Conservation (phyloP, 805 yeast species). For the Helenozyma rhizophorensis region DNA sequence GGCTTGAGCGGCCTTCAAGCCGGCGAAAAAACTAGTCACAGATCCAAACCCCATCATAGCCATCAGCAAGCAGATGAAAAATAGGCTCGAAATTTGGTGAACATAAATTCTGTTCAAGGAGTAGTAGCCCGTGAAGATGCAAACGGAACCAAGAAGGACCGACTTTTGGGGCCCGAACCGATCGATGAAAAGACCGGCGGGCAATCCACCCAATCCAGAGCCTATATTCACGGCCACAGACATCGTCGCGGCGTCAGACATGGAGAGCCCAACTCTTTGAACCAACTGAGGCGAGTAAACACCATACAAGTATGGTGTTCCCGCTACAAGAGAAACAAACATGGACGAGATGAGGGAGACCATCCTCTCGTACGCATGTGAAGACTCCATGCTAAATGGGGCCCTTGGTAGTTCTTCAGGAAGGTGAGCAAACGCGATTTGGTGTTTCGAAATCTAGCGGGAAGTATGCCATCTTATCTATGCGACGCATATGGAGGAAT, state of each 20-base stretch:
- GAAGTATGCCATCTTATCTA: too few species aligned
- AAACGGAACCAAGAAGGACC: constrained; percentile 49
- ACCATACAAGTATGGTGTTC: constrained; percentile 73
- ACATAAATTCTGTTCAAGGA: constrained; percentile 46
- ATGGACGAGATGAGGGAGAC: constrained; percentile 28
- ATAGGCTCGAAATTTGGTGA: constrained; percentile 33
- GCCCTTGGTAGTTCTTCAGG: too few species aligned
- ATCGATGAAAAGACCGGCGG: constrained; percentile 69
- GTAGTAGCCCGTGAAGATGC: constrained; percentile 52
- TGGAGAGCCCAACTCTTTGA: constrained; percentile 49
- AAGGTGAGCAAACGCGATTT: too few species aligned
- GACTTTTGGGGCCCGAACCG: constrained; percentile 52
- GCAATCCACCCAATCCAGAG: constrained; percentile 62
- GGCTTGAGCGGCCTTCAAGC: constrained; percentile 50
- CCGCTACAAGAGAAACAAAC: constrained; percentile 61
- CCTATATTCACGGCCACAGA: constrained; percentile 59
- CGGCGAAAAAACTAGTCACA: constrained; percentile 56
- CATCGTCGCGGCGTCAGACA: constrained; percentile 59
- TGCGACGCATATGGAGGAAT: too few species aligned
- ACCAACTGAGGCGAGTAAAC: constrained; percentile 73
- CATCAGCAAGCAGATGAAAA: constrained; percentile 46
- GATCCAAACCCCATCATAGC: constrained; percentile 62
- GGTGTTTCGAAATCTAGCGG: too few species aligned
- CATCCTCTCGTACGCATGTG: constrained; percentile 15
- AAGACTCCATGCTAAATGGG: constrained; percentile 2